Conservation (phyloP, 2,329 filamentous ascomycete genomes). For the Aspergillus sp. region DNA sequence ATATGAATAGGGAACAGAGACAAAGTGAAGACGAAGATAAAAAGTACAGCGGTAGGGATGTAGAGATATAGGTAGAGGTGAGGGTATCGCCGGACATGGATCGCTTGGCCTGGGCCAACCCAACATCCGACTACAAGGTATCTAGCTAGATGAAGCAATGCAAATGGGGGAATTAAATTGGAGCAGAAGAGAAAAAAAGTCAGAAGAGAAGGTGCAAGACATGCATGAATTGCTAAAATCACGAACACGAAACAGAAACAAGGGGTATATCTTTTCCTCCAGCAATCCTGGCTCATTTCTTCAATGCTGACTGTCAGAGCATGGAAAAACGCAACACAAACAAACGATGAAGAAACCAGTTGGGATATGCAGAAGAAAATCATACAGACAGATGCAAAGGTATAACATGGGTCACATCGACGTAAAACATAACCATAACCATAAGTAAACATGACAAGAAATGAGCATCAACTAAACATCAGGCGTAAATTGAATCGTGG, state of each 20-base stretch:
- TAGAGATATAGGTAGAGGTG: too few relatives aligned
- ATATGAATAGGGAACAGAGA: not conserved
- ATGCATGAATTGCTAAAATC: slow-evolving; percentile 7
- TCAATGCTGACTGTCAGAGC: slow-evolving; percentile 12
- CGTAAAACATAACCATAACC: slow-evolving; percentile 9
- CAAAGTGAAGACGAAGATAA: not conserved
- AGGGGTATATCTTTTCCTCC: slow-evolving; percentile 22
- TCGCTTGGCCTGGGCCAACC: not conserved
- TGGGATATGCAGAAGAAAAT: slow-evolving; percentile 15
- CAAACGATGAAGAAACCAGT: slow-evolving; percentile 14
- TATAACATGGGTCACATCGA: slow-evolving; percentile 5
- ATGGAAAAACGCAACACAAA: slow-evolving; percentile 15
- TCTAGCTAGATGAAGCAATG: not conserved
- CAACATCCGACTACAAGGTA: not conserved
- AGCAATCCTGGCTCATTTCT: slow-evolving; percentile 18
- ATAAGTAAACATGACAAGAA: slow-evolving; percentile 7
- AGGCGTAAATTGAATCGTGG: slow-evolving; percentile 20
- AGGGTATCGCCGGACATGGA: not conserved
- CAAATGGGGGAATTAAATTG: not conserved
- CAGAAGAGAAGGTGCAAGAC: not conserved
- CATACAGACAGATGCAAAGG: slow-evolving; percentile 13
- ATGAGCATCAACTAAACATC: slow-evolving; percentile 15
- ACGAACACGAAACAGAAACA: slow-evolving; percentile 9
- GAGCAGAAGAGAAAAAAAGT: not conserved
- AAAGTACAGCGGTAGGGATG: not conserved